phyloP scores from a whole-genome alignment of 225 moss, liverwort and hornwort genomes.

The Pleurozium schreberi region DNA sequence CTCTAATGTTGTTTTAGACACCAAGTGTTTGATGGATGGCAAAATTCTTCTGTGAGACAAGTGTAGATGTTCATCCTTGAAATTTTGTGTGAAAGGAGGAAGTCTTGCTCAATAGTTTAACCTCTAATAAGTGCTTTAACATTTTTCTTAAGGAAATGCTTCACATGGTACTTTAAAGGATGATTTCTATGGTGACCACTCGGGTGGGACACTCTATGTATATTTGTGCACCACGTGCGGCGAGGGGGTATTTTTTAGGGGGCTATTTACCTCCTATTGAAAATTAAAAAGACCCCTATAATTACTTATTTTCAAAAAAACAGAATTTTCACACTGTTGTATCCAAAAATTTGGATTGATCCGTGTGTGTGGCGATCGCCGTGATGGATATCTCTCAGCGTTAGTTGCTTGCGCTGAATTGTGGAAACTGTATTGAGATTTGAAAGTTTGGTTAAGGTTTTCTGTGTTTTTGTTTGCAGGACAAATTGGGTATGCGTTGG shows the following conservation, averaged over 20 bases:
- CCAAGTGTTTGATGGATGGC: accelerated
- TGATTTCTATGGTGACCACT: accelerated
- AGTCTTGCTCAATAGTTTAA: background rate
- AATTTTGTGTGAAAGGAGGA: background rate
- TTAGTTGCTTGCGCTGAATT: background rate
- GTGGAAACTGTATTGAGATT: background rate
- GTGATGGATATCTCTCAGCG: background rate
- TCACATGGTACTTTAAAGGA: accelerated
- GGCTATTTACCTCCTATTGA: too few species aligned
- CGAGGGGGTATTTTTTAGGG: too few species aligned
- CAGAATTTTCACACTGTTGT: background rate
- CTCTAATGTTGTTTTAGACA: accelerated
- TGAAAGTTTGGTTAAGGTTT: background rate
- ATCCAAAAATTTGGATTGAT: background rate
- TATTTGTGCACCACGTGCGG: too few species aligned
- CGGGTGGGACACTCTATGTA: too few species aligned
- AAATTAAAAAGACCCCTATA: too few species aligned
- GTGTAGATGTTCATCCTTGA: background rate
- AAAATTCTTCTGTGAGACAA: background rate
- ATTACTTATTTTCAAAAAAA: too few species aligned
- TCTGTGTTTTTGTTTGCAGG: constrained; percentile 32
- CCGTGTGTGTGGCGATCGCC: background rate
- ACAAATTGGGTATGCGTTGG: constrained; percentile 97
- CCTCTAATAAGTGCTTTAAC: background rate
- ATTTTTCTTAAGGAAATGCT: background rate